Conservation (phyloP, 2,329 filamentous ascomycete species). For the Fusarium musae region DNA sequence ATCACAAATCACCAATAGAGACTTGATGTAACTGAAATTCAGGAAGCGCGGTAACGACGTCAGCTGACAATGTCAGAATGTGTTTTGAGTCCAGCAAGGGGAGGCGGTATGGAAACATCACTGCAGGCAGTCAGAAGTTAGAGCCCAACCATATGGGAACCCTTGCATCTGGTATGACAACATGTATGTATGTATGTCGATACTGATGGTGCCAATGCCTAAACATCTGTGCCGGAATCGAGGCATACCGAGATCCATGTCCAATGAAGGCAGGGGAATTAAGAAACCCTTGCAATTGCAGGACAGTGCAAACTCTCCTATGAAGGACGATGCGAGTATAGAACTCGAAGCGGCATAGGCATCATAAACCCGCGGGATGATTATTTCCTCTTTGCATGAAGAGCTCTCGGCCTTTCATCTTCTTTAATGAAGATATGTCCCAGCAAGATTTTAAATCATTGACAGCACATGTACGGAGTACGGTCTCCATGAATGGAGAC, state of each 20-base stretch:
- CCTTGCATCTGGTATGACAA: constrained; percentile 11
- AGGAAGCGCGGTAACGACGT: not conserved
- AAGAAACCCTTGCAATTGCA: constrained; percentile 14
- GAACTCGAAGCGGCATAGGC: not conserved
- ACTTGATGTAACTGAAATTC: not conserved
- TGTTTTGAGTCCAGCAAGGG: not conserved
- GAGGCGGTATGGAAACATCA: constrained; percentile 5
- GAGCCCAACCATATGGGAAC: constrained; percentile 18
- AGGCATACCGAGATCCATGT: constrained; percentile 1
- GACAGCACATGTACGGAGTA: not conserved
- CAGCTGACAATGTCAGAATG: constrained; percentile 3
- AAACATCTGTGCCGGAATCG: constrained; percentile 10
- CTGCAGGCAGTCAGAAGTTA: constrained; percentile 10
- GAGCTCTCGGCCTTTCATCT: not conserved
- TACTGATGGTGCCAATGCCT: constrained; percentile 13
- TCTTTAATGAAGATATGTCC: constrained; percentile 21
- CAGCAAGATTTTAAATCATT: constrained; percentile 19
- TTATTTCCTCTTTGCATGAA: constrained; percentile 10
- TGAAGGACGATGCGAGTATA: not conserved
- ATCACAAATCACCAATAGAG: not conserved
- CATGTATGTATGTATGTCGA: constrained; percentile 19
- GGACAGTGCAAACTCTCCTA: constrained; percentile 16
- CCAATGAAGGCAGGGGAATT: constrained; percentile 2
- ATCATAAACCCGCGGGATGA: constrained; percentile 3
- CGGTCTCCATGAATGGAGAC: constrained; percentile 22